phyloP scores from a whole-genome alignment of 1,284 basidiomycete species.

The Austropuccinia psidii region DNA sequence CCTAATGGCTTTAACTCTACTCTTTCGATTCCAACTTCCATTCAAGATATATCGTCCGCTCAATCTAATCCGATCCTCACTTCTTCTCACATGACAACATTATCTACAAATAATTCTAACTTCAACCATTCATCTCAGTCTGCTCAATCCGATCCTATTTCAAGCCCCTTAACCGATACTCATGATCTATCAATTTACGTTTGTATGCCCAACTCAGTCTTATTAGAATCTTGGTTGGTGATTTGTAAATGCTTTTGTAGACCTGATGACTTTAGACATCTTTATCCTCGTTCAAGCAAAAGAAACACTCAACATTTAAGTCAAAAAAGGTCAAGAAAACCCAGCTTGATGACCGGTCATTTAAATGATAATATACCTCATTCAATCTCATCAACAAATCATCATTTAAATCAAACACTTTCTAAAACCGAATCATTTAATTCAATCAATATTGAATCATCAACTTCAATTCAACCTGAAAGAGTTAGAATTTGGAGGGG shows the following conservation, averaged over 20 bases:
- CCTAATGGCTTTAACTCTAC: background rate
- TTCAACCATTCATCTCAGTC: background rate
- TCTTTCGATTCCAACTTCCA: background rate
- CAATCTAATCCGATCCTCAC: background rate
- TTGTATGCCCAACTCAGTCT: slow-evolving; percentile 26
- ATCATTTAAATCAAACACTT: background rate
- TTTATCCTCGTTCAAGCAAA: slow-evolving; percentile 25
- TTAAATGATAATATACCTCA: no score
- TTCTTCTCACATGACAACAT: background rate
- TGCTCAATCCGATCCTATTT: background rate
- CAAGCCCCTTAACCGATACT: background rate
- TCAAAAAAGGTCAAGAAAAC: background rate
- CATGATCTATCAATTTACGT: slow-evolving; percentile 24
- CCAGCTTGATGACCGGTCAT: background rate
- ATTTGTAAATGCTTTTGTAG: slow-evolving; percentile 36
- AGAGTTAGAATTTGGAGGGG: slow-evolving; percentile 36
- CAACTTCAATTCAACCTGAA: slow-evolving; percentile 11
- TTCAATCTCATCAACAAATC: background rate
- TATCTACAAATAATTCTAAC: no score
- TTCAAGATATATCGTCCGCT: background rate
- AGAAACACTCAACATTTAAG: background rate
- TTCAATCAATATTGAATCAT: background rate
- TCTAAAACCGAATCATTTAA: background rate
- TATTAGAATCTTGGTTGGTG: slow-evolving; percentile 34
- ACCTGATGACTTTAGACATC: slow-evolving; percentile 34